phyloP scores from a whole-genome alignment of 331 rosid species.

The Prunus yedoensis region DNA sequence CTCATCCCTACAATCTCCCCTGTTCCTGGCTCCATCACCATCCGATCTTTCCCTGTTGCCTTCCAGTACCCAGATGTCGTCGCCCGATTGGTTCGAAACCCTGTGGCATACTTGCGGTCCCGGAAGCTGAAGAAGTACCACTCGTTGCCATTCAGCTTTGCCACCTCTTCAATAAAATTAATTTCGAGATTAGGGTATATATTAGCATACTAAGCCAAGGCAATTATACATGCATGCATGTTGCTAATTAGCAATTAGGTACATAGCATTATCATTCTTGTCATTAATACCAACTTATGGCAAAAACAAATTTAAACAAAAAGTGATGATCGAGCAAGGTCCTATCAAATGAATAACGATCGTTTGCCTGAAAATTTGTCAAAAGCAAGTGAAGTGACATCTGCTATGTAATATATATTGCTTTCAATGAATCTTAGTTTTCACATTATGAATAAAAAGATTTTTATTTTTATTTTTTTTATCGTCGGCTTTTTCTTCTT shows the following conservation, averaged over 20 bases:
- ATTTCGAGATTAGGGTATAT: no score
- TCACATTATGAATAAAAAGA: background rate
- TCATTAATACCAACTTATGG: background rate
- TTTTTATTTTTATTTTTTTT: background rate
- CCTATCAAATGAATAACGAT: background rate
- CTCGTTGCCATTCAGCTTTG: slow-evolving; percentile 76
- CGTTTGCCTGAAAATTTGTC: background rate
- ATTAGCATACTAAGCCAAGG: no score
- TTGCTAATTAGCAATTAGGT: background rate
- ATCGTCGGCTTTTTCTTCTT: background rate
- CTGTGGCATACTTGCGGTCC: slow-evolving; percentile 85
- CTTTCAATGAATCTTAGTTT: slow-evolving; percentile 2
- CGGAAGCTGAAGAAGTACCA: slow-evolving; percentile 96
- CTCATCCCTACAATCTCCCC: slow-evolving; percentile 80
- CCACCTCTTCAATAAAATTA: slow-evolving; percentile 52
- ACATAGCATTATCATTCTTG: background rate
- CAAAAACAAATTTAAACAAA: background rate
- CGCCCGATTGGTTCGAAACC: slow-evolving; percentile 70
- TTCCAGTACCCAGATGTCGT: slow-evolving; percentile 82
- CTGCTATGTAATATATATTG: background rate
- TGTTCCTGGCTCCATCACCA: slow-evolving; percentile 61
- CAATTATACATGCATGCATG: background rate
- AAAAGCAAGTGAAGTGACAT: slow-evolving; percentile 8
- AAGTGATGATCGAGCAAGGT: background rate
- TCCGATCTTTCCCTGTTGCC: slow-evolving; percentile 84